These are phyloP conservation scores for Coemansia sp. DNA, from an alignment of 192 early-diverging fungal species.

Conservation along the genomic window DNA sequence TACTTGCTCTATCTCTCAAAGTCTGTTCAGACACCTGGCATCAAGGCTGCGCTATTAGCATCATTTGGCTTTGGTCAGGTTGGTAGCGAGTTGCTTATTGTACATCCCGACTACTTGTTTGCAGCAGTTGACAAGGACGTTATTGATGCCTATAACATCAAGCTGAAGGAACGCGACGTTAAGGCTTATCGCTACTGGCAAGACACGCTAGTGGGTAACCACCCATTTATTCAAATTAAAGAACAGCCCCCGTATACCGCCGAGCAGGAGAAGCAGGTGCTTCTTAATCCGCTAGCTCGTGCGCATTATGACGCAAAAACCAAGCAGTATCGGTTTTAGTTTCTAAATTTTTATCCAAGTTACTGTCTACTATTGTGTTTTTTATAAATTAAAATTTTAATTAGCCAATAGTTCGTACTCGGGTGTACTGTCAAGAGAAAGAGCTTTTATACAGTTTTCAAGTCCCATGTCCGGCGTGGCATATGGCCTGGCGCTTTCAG, in stretches of 20 bases:
- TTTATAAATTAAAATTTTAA: too few relatives aligned
- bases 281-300: conserved; percentile 84
- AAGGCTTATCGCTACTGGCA: conserved; percentile 37
- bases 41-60: conserved; percentile 68
- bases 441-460: conserved; percentile 8
- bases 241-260: conserved; percentile 79
- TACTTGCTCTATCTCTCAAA: conserved; percentile 77
- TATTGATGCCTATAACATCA: conserved; percentile 23
- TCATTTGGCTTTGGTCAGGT: conserved; percentile 73
- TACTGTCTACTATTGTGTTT: too few relatives aligned
- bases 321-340: background rate
- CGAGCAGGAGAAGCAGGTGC: conserved; percentile 74
- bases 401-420: background rate
- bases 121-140: conserved; percentile 16
- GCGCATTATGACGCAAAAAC: conserved; percentile 64
- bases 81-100: conserved; percentile 62
- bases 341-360: too few relatives aligned
- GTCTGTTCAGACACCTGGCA: conserved; percentile 63
- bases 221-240: conserved; percentile 86
- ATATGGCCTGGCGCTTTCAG: conserved; percentile 9
- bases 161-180: conserved; percentile 2
- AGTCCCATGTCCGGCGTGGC: conserved; percentile 33
- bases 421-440: conserved; percentile 18
- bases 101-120: conserved; percentile 69
- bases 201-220: conserved; percentile 33